Evolutionary conservation across 768 basidiomycete genomes (phyloP), one percentile per base, ranked within the genome.

Genomic region (Pleurotus platypus): DNA sequence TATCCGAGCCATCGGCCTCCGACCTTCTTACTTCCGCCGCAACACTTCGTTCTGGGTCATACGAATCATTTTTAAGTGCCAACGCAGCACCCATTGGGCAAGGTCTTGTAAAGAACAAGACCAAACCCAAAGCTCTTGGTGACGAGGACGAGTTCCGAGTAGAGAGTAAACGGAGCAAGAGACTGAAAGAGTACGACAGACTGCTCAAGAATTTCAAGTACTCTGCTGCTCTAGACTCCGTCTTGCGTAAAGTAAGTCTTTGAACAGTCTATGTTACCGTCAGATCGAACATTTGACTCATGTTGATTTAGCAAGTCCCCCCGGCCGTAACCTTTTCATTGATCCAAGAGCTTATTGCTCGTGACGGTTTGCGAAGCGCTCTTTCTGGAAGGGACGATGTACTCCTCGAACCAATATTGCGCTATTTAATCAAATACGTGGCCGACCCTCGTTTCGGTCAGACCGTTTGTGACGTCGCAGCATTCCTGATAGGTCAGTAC

Each of bases 201-300:
- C 75, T 92, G 51, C 76, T 99, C 49, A 98, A 98, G 70, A 78
- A 75, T 39, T 99, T 98, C 79, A 92, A 91, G 66, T 98, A 99
- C 70, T 89, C 89, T 6, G 93, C 93, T 37, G 97, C 97, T 4
- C 73, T 99, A 55, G 96, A 99, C 72, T 85, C 92, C 4, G 94
- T 95, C 11, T 72, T 98, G 57, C 84, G 84, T 64, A 93, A 92
- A 78, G 91, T 90, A 63, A 54, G 77, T 62, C 1, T 6, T 45
- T 11, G 30, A 35, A 35, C 8, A 35, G 24, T 26, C 24, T 26
- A 24, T 24, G 24, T 6, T 20, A 30, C 27, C 4, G 9, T 11
- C 30, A 4, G 8, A 35, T 11, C 2, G 30, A 9, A 11, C 30
- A 35, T 11, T 35, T 2, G 30, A 9, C 30, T 24, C 22, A 40